These are phyloP conservation scores for Huntiella abstrusa DNA, from an alignment of 2,329 filamentous ascomycete species.

Conservation along the genomic window DNA sequence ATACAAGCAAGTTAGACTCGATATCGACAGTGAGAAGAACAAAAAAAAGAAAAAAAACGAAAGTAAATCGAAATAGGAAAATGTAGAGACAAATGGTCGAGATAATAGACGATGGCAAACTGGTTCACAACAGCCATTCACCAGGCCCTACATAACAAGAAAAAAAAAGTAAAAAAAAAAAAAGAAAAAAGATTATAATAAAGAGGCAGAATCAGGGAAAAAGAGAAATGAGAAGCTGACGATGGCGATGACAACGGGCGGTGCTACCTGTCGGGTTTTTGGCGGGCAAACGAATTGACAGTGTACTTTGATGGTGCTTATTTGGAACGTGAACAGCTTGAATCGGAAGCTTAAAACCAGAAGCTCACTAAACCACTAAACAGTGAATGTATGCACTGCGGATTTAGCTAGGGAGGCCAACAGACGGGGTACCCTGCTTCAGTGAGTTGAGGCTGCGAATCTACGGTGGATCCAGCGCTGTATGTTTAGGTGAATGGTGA, in stretches of 20 bases:
- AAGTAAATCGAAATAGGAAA: background rate
- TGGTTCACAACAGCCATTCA: background rate
- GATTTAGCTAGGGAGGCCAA: too few species aligned
- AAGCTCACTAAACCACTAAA: too few species aligned
- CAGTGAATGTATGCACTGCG: too few species aligned
- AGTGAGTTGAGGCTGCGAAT: too few species aligned
- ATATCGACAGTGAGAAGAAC: slow-evolving; percentile 1
- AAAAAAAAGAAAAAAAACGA: background rate
- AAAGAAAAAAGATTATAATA: background rate
- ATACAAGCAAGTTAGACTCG: background rate
- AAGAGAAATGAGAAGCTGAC: background rate
- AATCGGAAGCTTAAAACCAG: too few species aligned
- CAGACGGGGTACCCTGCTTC: too few species aligned
- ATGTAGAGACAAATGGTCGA: background rate
- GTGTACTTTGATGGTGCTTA: too few species aligned
- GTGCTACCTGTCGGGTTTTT: background rate
- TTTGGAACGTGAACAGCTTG: too few species aligned
- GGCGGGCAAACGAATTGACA: too few species aligned
- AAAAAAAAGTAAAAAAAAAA: background rate
- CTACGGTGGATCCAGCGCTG: too few species aligned
- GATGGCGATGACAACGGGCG: background rate
- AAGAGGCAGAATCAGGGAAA: background rate
- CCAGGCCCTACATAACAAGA: too few species aligned
- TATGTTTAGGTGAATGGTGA: too few species aligned
- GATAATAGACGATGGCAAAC: background rate